These are phyloP conservation scores for Trametes cubensis DNA, from an alignment of 768 basidiomycete species.

Conservation along the genomic window DNA sequence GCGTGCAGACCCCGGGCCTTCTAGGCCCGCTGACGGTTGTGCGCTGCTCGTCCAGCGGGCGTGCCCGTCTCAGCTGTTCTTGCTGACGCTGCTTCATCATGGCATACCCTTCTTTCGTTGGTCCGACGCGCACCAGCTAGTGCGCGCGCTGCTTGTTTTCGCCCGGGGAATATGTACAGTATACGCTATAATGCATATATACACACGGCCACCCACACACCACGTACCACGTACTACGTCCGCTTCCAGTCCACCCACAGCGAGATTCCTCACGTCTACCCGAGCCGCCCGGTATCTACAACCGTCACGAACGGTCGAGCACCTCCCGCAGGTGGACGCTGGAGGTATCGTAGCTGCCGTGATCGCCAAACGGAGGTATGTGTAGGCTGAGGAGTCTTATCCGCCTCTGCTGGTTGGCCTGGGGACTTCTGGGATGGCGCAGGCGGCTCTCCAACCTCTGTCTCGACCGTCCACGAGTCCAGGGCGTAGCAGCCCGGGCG, in stretches of 20 bases:
- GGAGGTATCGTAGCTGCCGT: conserved; percentile 43
- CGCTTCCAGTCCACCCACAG: too few species aligned
- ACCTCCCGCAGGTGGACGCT: conserved; percentile 35
- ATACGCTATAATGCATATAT: conserved; percentile 21
- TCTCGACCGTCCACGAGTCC: conserved; percentile 70
- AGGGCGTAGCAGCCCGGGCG: conserved; percentile 68
- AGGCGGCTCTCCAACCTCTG: conserved; percentile 54
- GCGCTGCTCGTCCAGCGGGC: too few species aligned
- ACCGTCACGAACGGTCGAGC: conserved; percentile 41
- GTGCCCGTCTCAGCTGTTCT: too few species aligned
- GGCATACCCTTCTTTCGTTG: not conserved
- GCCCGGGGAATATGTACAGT: conserved; percentile 11
- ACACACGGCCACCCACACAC: conserved; percentile 2
- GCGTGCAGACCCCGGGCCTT: too few species aligned
- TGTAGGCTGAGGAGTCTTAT: not conserved
- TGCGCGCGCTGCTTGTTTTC: not conserved
- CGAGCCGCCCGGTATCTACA: conserved; percentile 27
- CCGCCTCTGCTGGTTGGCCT: not conserved
- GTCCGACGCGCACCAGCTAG: not conserved
- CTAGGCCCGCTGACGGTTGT: too few species aligned
- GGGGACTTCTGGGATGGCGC: conserved; percentile 34
- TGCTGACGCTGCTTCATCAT: not conserved
- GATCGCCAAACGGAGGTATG: conserved; percentile 34
- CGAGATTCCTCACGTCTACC: not conserved
- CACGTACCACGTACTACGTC: too few species aligned